Base-by-base conservation (phyloP, 306 rosid species). In the Dalbergia cochinchinensis region DNA sequence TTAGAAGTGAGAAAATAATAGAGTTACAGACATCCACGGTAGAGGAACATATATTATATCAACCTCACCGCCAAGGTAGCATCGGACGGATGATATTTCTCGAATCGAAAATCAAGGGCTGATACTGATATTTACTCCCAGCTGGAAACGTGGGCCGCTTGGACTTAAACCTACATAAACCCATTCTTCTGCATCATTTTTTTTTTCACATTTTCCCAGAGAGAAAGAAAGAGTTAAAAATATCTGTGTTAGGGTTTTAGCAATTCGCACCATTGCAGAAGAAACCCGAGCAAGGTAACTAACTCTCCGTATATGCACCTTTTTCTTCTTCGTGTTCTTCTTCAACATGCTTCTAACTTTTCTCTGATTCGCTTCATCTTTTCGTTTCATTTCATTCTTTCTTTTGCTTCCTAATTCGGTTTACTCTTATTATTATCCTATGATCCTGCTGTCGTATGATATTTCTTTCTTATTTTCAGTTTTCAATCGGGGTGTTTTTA, bases 191-290 rank as follows among this genome's bases (percentile, higher is more conserved):
- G 31, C 31, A n/a, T 26, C 31, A 1, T 1, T 0, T 26, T 26
- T 26, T 26, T 2, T 1, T 3, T 26, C 31, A n/a, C 60, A n/a
- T 11, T 54, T 54, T 62, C n/a, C 6, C 44, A 47, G 6, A 41
- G 11, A 64, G 5, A 26, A 26, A 26, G 31, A 26, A 26, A 14
- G 64, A 16, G 35, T 2, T 53, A 18, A 77, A 42, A 45, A 57
- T n/a, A 71, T 78, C 68, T 50, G 22, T 53, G 16, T 73, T 88
- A 91, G 96, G 92, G 92, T 91, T 91, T 89, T 83, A 87, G 87
- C 16, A 8, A 2, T 9, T 15, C 44, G 9, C 34, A 26, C 64
- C 5, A 7, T 7, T 13, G n/a, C 80, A 16, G 35, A 12, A 66
- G 37, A 66, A 35, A 51, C 61, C 69, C 7, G 31, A 26, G 71